Evolutionary conservation across 495 filamentous ascomycete species (phyloP), one percentile per base, ranked within the genome.

Genomic region (Aspergillus nanangensis): DNA sequence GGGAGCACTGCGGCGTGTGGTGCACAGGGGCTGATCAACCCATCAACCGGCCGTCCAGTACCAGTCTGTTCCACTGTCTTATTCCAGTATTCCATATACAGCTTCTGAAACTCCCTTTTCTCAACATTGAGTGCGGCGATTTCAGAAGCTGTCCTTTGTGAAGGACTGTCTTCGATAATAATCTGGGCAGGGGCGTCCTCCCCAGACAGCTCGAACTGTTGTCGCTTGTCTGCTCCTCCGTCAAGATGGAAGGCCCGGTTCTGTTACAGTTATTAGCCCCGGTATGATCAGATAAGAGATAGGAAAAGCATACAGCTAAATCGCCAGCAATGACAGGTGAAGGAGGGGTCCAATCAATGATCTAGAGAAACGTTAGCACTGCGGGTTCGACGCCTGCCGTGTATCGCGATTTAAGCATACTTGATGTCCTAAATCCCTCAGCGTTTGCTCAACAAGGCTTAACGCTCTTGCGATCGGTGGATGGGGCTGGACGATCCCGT

Each of bases 81-180:
- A 51, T 84, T 81, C 83, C 83, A 87, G 61, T 84, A 86, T 24
- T 83, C 80, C 72, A 82, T 72, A 50, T 86, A 85, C 35, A 74
- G 69, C 53, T 82, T 83, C 58, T 81, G 77, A 41, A 75, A 74
- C 35, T 78, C 65, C 8, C 82, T 71, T 48, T 80, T 78, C n/a
- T 61, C 53, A 9, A 86, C 62, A 44, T 85, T 86, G 14, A 71
- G 48, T 17, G 58, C 70, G 8, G 78, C 68, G 36, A 85, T 74
- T 10, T 75, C 64, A 5, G 52, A 63, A 0, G 76, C 77, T 23
- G 52, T 70, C 36, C 69, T 55, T 10, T 70, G 55, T 3, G 53
- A 55, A 9, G 56, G 47, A 14, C 44, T 40, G 2, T 50, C 22
- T 8, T 45, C 18, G 2, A 57, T 41, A 5, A 66, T 50, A 7